A percentile compares a stretch with the other conserved stretches of the same genome.
Evolutionary conservation across 495 filamentous ascomycete species (phyloP).

Genomic region (Hyaloscypha finlandica): DNA sequence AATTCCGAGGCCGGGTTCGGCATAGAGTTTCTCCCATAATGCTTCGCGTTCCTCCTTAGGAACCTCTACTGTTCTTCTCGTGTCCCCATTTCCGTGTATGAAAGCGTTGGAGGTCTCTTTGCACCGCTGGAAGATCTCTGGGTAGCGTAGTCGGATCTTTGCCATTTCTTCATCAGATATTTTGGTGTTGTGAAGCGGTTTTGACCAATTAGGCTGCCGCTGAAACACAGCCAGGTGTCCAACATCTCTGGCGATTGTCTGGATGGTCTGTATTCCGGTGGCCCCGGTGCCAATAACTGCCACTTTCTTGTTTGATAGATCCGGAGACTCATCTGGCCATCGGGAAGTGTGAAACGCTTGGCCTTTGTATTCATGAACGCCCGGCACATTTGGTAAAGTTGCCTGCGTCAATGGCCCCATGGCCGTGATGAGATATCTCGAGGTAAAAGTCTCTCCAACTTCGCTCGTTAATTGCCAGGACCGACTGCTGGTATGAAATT

Average conservation of each 20-base stretch:
- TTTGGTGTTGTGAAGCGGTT: conserved; percentile 48
- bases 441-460: not conserved
- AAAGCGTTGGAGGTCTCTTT: conserved; percentile 43
- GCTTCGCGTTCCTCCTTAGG: conserved; percentile 48
- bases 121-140: conserved; percentile 46
- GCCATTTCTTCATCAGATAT: conserved; percentile 46
- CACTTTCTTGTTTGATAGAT: conserved; percentile 53
- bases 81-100: conserved; percentile 29
- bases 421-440: conserved; percentile 23
- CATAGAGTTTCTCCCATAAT: conserved; percentile 48
- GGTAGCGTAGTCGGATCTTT: conserved; percentile 42
- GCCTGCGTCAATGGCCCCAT: conserved; percentile 36
- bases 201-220: conserved; percentile 52
- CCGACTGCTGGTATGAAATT: not conserved
- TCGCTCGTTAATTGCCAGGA: not conserved
- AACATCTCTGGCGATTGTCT: conserved; percentile 40
- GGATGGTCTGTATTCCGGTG: conserved; percentile 52
- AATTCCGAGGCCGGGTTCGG: conserved; percentile 51
- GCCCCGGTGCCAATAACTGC: conserved; percentile 59
- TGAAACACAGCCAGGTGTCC: conserved; percentile 49
- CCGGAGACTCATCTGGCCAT: conserved; percentile 51
- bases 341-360: conserved; percentile 49
- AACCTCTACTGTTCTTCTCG: conserved; percentile 46
- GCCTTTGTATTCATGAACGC: conserved; percentile 42
- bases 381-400: conserved; percentile 40